These are phyloP conservation scores for Hypomyces perniciosus DNA, from an alignment of 2,329 filamentous ascomycete species.

Conservation along the genomic window DNA sequence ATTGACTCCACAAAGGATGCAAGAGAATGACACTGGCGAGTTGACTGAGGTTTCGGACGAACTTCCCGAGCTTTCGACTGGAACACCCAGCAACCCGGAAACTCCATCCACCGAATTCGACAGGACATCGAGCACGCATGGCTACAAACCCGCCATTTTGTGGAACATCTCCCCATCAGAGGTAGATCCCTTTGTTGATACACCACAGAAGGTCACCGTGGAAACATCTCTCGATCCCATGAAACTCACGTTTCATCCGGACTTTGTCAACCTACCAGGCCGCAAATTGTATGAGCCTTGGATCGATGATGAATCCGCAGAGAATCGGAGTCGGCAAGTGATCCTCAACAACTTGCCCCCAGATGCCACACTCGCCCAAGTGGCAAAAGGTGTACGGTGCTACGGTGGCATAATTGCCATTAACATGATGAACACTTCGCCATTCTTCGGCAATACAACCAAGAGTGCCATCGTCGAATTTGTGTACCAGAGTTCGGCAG, in stretches of 20 bases:
- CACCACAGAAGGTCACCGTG: no score
- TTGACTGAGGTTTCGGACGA: background rate
- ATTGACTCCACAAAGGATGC: background rate
- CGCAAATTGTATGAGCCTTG: background rate
- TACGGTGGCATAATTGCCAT: conserved; percentile 13
- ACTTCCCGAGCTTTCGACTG: background rate
- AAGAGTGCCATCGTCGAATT: conserved; percentile 20
- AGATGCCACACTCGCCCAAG: conserved; percentile 25
- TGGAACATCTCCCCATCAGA: background rate
- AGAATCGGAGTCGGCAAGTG: conserved; percentile 18
- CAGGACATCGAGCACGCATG: background rate
- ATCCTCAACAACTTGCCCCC: conserved; percentile 21
- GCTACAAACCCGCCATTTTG: background rate
- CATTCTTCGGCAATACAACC: background rate
- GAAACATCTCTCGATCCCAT: background rate
- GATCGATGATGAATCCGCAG: background rate
- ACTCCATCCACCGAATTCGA: background rate
- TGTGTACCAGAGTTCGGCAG: background rate
- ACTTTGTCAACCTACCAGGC: background rate
- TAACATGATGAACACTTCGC: conserved; percentile 2
- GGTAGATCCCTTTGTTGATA: background rate
- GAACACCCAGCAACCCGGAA: background rate
- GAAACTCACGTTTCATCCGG: background rate
- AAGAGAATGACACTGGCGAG: background rate
- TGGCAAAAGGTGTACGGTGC: conserved; percentile 30